Base-by-base conservation (phyloP, 768 basidiomycete species). In the Hebeloma cylindrosporum region DNA sequence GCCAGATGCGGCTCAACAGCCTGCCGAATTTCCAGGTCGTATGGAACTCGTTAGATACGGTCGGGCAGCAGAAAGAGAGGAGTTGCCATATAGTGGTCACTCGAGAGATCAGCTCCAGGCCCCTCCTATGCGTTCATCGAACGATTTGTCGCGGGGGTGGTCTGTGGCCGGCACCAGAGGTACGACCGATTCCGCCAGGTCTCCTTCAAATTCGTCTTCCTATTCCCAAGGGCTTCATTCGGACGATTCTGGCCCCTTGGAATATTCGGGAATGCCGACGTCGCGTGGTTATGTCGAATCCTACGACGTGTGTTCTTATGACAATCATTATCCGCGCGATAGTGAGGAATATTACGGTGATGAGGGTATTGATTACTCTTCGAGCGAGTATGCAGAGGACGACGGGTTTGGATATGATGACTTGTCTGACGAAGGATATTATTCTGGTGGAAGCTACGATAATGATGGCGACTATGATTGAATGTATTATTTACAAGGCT, bases 311-410 rank as follows among this genome's bases (percentile, higher is more conserved):
- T 31, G 25, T 13, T 43, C 38, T 22, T 21, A 17, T 11, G 29
- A 21, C 28, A 42, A 49, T 27, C 44, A 48, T 14, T 54, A 52
- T 31, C 55, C 55, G 55, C 55, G 57, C 45, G 56, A 56, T 27
- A 58, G 53, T 11, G 45, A 54, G n/a, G n/a, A n/a, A n/a, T n/a
- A n/a, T 22, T 58, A 51, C 2, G 57, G 57, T 33, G 52, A 58
- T 37, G 56, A 60, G 23, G 50, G 51, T 9, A 54, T 48, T 20
- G 58, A 56, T 49, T 51, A 56, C 38, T 57, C 46, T 26, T 49
- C 53, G n/a, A 47, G 52, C 18, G 57, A 54, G 32, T 56, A 37
- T 13, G 36, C 46, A 8, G 48, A 55, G 31, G 51, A 54, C 16
- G 54, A 51, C 10, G 43, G 40, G 3, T 54, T 49, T 3, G 59